Conservation (phyloP, 2,329 filamentous ascomycete genomes). For the Cercospora sp. region DNA sequence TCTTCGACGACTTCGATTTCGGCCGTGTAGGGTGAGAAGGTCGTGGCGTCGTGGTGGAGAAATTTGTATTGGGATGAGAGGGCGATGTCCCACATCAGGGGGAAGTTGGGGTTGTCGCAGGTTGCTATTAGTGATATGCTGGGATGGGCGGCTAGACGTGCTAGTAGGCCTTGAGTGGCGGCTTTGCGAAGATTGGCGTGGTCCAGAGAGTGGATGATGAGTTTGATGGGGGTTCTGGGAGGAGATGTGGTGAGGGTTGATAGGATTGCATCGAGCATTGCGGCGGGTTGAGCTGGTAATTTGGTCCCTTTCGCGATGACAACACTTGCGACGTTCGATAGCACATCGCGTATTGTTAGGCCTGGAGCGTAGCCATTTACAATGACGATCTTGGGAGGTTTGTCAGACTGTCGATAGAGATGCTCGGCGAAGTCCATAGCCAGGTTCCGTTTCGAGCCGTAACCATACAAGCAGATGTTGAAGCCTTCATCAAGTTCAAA, state of each 20-base stretch:
- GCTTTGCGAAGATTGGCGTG: slow-evolving; percentile 71
- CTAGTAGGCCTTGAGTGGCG: slow-evolving; percentile 68
- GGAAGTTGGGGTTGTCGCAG: slow-evolving; percentile 83
- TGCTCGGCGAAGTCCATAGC: slow-evolving; percentile 74
- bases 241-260: slow-evolving; percentile 55
- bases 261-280: slow-evolving; percentile 68
- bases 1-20: slow-evolving; percentile 87
- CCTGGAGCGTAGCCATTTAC: slow-evolving; percentile 80
- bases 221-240: slow-evolving; percentile 37
- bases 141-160: slow-evolving; percentile 72
- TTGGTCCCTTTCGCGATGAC: slow-evolving; percentile 55
- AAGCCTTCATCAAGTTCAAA: slow-evolving; percentile 88
- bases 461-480: slow-evolving; percentile 87
- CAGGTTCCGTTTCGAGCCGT: slow-evolving; percentile 80
- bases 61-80: slow-evolving; percentile 82
- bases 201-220: slow-evolving; percentile 79
- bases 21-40: slow-evolving; percentile 70
- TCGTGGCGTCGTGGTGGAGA: slow-evolving; percentile 91
- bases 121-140: slow-evolving; percentile 74
- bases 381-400: slow-evolving; percentile 67
- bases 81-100: slow-evolving; percentile 84
- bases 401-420: slow-evolving; percentile 53
- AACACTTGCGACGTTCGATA: slow-evolving; percentile 67
- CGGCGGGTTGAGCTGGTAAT: slow-evolving; percentile 63
- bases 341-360: slow-evolving; percentile 66